phyloP scores from a whole-genome alignment of 2,329 filamentous ascomycete species.

The Fusarium praegraminearum region DNA sequence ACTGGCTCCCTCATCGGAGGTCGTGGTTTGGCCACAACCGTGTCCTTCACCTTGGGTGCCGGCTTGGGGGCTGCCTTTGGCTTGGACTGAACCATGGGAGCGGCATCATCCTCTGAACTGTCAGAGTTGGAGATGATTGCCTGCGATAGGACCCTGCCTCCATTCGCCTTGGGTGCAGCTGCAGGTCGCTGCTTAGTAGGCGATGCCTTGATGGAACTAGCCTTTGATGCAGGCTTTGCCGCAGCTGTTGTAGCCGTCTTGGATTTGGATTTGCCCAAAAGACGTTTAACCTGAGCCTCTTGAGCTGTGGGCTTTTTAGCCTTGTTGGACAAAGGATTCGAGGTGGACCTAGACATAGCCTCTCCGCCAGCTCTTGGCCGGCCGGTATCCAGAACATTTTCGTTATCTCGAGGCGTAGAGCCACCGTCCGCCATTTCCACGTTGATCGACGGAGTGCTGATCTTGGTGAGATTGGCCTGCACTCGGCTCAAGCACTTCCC shows the following conservation, averaged over 20 bases:
- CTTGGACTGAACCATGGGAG: constrained; percentile 54
- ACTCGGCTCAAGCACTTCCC: constrained; percentile 72
- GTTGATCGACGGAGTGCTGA: constrained; percentile 62
- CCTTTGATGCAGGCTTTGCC: constrained; percentile 57
- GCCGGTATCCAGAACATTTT: constrained; percentile 47
- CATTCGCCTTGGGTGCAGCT: constrained; percentile 51
- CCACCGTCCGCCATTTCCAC: constrained; percentile 64
- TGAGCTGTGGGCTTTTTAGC: constrained; percentile 68
- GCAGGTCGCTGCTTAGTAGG: constrained; percentile 57
- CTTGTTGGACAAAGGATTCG: constrained; percentile 63
- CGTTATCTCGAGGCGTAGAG: constrained; percentile 56
- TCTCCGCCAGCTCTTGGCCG: constrained; percentile 54
- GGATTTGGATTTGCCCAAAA: constrained; percentile 56
- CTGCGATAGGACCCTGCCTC: constrained; percentile 64
- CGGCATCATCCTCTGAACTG: constrained; percentile 63
- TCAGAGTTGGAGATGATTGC: constrained; percentile 69
- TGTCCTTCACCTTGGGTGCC: constrained; percentile 48
- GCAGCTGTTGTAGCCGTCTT: constrained; percentile 52
- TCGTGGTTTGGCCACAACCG: constrained; percentile 50
- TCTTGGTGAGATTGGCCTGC: constrained; percentile 69
- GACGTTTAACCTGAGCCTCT: constrained; percentile 68
- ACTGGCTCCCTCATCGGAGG: constrained; percentile 48
- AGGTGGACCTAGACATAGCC: constrained; percentile 62
- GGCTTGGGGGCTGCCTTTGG: constrained; percentile 47
- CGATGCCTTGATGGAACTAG: constrained; percentile 49